Base-by-base conservation (phyloP, 805 yeast genomes). In the Wickerhamomyces hampshirensis region DNA sequence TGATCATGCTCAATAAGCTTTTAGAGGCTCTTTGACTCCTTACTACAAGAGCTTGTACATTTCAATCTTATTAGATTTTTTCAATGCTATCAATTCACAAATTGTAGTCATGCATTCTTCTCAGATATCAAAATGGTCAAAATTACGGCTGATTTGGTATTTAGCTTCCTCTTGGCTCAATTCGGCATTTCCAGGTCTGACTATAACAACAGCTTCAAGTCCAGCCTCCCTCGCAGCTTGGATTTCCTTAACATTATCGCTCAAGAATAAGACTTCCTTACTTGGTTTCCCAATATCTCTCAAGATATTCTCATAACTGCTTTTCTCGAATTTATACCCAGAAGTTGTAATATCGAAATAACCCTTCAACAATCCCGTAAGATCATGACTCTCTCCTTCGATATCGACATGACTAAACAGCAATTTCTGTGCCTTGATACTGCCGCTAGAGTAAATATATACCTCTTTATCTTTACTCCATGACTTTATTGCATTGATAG, bases 391-490 rank as follows among this genome's bases (percentile, higher is more conserved):
- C 7, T 51, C 56, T 5, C 58, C 56, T 8, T 59, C 59, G 4
- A 62, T 60, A 35, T 62, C 62, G 8, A 84, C 89, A 54, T 84
- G 73, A 0, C 68, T 69, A 53, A 89, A 86, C 39, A 89, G 60
- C 42, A 89, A 62, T 49, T 80, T 82, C 50, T 89, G 98, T 1
- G 97, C 97, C 40, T 78, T 73, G 17, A 89, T 77, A 29, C 93
- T 80, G 1, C 98, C 98, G 18, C 95, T 84, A 0, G 96, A 87
- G 60, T 89, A 89, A 14, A 89, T 86, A 53, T 69, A 84, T 0
- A 86, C 62, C 3, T 62, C 61, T 23, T 44, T 46, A 1, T 50
- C 44, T 4, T 31, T 28, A 0, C 50, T 39, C 74, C 79, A 72
- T 3, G 50, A 37, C 33, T 65, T 46, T 35, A 88, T 73, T 30